These are phyloP conservation scores for Suhomyces bokatorum DNA, from an alignment of 1,139 yeast genomes.

Conservation along the genomic window DNA sequence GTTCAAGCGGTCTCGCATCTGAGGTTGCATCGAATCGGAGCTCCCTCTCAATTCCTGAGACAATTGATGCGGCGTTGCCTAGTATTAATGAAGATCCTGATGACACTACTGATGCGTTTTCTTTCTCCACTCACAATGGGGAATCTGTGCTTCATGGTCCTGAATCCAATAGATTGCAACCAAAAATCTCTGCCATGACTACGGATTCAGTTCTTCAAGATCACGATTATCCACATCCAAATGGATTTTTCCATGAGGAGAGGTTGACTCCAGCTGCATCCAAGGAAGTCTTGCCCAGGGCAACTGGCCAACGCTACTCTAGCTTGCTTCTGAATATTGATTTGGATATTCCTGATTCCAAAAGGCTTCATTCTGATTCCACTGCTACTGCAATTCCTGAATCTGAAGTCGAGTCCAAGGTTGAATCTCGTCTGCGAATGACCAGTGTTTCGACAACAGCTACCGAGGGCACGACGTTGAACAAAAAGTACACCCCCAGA, in stretches of 20 bases:
- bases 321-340: slow-evolving; percentile 22
- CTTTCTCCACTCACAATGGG: slow-evolving; percentile 10
- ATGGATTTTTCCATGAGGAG: slow-evolving; percentile 32
- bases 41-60: slow-evolving; percentile 42
- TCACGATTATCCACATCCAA: slow-evolving; percentile 23
- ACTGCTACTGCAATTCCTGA: slow-evolving; percentile 1
- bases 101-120: slow-evolving; percentile 20
- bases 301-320: slow-evolving; percentile 22
- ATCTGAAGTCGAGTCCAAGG: neutral
- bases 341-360: slow-evolving; percentile 1
- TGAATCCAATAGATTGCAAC: slow-evolving; percentile 1
- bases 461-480: slow-evolving; percentile 3
- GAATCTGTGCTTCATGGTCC: neutral
- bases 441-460: slow-evolving; percentile 5
- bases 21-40: slow-evolving; percentile 32
- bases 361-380: slow-evolving; percentile 8
- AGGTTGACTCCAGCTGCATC: slow-evolving; percentile 30
- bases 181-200: slow-evolving; percentile 2
- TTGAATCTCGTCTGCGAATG: neutral
- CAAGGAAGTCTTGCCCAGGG: slow-evolving; percentile 15
- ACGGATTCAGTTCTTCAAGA: slow-evolving; percentile 36
- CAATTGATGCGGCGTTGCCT: slow-evolving; percentile 44
- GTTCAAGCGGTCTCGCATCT: slow-evolving; percentile 20
- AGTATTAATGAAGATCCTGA: slow-evolving; percentile 38
- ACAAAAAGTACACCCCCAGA: slow-evolving; percentile 9